Percentiles rank a stretch among this genome's conserved stretches.
Conservation (phyloP, 345 rosid species). For the Aegle marmelos region DNA sequence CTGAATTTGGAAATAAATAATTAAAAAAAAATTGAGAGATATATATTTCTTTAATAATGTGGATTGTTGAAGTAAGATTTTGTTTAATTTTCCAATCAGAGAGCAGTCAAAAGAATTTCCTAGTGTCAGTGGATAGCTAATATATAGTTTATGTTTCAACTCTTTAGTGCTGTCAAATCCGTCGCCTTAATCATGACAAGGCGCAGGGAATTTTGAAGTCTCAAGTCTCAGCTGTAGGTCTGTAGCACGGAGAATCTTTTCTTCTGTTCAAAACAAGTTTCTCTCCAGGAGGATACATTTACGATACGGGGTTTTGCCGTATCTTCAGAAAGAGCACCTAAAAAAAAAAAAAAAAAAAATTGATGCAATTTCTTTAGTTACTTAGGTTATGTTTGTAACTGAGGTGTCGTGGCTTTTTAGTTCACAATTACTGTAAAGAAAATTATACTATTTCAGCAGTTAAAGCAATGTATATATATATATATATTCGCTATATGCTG, state of each 20-base stretch:
- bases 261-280: not conserved
- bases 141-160: not conserved
- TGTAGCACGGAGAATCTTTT: not conserved
- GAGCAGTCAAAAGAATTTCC: slow-evolving; percentile 39
- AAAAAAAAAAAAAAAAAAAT: no score
- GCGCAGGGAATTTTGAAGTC: not conserved
- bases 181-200: slow-evolving; percentile 20
- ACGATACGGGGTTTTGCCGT: no score
- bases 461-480: not conserved
- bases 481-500: no score
- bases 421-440: not conserved
- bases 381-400: not conserved
- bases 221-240: not conserved
- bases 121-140: slow-evolving; percentile 18
- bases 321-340: not conserved
- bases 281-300: not conserved
- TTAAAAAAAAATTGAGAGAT: not conserved
- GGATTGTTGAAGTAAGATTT: not conserved
- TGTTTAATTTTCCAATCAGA: slow-evolving; percentile 17
- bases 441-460: not conserved
- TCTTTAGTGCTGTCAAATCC: slow-evolving; percentile 47
- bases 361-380: not conserved
- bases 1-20: not conserved
- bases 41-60: not conserved
- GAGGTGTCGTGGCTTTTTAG: not conserved